phyloP scores from a whole-genome alignment of 148 eudicot species.

The Cornus kousa region DNA sequence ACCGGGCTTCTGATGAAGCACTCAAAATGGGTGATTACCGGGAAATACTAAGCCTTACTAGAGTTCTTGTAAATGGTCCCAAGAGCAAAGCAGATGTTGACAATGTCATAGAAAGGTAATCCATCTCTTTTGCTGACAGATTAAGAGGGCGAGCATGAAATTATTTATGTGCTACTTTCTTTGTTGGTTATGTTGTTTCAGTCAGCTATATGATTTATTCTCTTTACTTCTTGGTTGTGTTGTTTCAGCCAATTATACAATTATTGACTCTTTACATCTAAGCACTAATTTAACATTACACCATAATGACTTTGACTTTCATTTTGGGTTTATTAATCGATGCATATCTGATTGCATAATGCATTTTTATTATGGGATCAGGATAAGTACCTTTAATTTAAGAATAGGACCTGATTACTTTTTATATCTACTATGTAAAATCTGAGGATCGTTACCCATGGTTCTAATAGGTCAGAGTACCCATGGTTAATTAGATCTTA shows the following conservation, averaged over 20 bases:
- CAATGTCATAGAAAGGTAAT: conserved; percentile 75
- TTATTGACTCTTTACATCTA: neutral
- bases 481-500: too few relatives aligned
- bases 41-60: conserved; percentile 84
- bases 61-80: conserved; percentile 87
- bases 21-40: conserved; percentile 77
- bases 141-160: too few relatives aligned
- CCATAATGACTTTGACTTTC: neutral
- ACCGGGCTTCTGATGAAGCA: conserved; percentile 52
- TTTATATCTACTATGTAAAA: too few relatives aligned
- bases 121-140: conserved; percentile 1
- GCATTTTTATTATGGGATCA: neutral
- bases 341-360: neutral
- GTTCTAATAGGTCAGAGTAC: too few relatives aligned
- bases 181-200: too few relatives aligned
- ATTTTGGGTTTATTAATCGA: neutral
- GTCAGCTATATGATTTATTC: too few relatives aligned
- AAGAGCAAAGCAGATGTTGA: conserved; percentile 86
- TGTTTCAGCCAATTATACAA: neutral
- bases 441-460: too few relatives aligned
- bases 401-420: neutral
- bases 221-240: neutral
- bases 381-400: neutral
- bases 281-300: neutral
- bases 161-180: too few relatives aligned